Conservation (phyloP, 768 basidiomycete genomes). For the Filobasidium floriforme region DNA sequence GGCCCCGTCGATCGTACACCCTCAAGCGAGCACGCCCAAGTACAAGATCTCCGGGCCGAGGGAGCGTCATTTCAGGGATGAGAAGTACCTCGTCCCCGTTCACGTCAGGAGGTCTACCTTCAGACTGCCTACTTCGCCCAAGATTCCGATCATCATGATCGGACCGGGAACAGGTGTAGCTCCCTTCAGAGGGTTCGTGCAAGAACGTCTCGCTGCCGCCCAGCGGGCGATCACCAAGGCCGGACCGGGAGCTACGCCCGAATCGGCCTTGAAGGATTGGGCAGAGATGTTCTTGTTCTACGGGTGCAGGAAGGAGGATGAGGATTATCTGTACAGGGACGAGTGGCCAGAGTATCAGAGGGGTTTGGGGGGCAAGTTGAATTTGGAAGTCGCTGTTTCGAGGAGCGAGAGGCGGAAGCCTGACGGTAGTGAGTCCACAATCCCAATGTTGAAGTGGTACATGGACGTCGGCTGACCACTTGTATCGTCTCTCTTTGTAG, state of each 20-base stretch:
- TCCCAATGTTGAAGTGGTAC: background rate
- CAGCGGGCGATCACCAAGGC: conserved; percentile 92
- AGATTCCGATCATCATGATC: conserved; percentile 97
- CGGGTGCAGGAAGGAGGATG: conserved; percentile 77
- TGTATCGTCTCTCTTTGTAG: conserved; percentile 18
- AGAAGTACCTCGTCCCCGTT: conserved; percentile 71
- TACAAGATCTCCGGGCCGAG: conserved; percentile 90
- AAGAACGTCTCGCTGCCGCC: conserved; percentile 93
- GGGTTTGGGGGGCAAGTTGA: conserved; percentile 87
- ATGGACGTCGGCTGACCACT: background rate
- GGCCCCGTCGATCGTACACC: conserved; percentile 6
- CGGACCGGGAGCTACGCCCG: conserved; percentile 62
- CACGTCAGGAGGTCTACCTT: conserved; percentile 96
- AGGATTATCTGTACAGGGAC: conserved; percentile 89
- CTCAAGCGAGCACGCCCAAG: conserved; percentile 49
- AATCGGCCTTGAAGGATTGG: conserved; percentile 68
- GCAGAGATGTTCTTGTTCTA: conserved; percentile 91
- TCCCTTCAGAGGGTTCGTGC: conserved; percentile 97
- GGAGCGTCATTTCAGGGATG: conserved; percentile 65
- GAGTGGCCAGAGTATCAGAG: conserved; percentile 85
- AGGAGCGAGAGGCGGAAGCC: conserved; percentile 36
- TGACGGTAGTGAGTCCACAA: conserved; percentile 39
- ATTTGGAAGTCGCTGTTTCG: conserved; percentile 81
- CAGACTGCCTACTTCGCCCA: conserved; percentile 92
- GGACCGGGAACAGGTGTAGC: conserved; percentile 98